phyloP scores from a whole-genome alignment of 176 grass and related monocot genomes.

The Areca catechu region DNA sequence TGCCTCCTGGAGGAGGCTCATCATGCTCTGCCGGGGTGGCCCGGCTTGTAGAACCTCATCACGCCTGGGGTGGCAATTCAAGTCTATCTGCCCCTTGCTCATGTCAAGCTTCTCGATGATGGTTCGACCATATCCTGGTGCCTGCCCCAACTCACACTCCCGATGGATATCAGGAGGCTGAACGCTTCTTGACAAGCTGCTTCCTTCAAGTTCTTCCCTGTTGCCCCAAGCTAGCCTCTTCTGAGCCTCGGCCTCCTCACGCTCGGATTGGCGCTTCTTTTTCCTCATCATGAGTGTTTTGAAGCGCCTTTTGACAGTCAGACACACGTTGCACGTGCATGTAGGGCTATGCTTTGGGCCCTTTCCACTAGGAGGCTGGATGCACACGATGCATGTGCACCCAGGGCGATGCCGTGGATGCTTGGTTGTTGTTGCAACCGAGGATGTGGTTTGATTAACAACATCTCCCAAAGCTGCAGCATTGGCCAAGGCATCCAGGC shows the following conservation, averaged over 20 bases:
- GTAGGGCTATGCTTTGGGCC: constrained; percentile 84
- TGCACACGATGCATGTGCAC: constrained; percentile 97
- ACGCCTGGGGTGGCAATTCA: constrained; percentile 52
- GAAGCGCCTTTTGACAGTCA: constrained; percentile 90
- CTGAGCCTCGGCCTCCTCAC: constrained; percentile 72
- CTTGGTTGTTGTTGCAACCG: constrained; percentile 70
- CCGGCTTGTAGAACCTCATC: constrained; percentile 23
- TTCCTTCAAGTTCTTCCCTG: constrained; percentile 75
- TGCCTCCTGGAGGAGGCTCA: constrained; percentile 72
- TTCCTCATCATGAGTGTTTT: constrained; percentile 98
- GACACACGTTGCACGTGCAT: constrained; percentile 96
- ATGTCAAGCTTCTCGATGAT: constrained; percentile 37
- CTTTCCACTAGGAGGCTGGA: constrained; percentile 96
- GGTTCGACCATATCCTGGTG: not conserved
- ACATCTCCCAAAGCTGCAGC: constrained; percentile 42
- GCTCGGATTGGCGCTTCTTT: constrained; percentile 86
- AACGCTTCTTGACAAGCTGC: constrained; percentile 42
- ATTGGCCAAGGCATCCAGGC: constrained; percentile 56
- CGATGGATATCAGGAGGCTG: constrained; percentile 37
- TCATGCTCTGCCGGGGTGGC: constrained; percentile 48
- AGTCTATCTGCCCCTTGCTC: constrained; percentile 72
- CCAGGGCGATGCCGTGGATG: constrained; percentile 89
- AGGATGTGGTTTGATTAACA: constrained; percentile 42
- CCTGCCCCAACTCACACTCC: constrained; percentile 27
- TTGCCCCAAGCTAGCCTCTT: constrained; percentile 59